Percentiles rank a stretch among this genome's conserved stretches.
phyloP scores from a whole-genome alignment of 2,329 filamentous ascomycete species.

The Aureobasidium mangrovei region DNA sequence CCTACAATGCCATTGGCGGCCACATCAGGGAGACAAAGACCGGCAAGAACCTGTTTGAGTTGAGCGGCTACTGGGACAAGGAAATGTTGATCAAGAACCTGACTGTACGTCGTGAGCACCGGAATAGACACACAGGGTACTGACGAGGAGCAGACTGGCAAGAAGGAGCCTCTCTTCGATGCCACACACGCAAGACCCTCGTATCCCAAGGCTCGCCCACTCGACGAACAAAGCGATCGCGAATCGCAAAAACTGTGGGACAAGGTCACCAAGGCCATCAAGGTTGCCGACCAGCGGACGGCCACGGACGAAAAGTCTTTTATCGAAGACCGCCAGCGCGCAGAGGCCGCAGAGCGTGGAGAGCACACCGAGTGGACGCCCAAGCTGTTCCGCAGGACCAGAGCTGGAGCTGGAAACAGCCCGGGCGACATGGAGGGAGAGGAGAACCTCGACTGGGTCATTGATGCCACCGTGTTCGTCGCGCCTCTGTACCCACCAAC shows the following conservation, averaged over 20 bases:
- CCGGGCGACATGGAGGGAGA: conserved; percentile 61
- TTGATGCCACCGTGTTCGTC: conserved; percentile 72
- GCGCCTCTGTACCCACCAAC: background rate
- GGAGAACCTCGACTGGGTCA: conserved; percentile 90
- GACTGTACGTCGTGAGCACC: conserved; percentile 53
- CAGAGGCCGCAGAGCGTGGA: conserved; percentile 71
- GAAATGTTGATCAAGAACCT: conserved; percentile 90
- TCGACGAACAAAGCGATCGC: conserved; percentile 78
- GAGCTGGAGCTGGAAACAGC: conserved; percentile 52
- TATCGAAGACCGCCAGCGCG: conserved; percentile 85
- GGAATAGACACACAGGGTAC: background rate
- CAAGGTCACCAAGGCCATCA: conserved; percentile 71
- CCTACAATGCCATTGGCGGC: conserved; percentile 92
- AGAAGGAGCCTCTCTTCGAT: conserved; percentile 85
- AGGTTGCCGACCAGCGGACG: conserved; percentile 72
- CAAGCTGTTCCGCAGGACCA: conserved; percentile 69
- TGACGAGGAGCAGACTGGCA: conserved; percentile 58
- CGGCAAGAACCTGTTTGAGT: conserved; percentile 79
- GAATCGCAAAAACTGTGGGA: conserved; percentile 88
- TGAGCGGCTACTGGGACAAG: conserved; percentile 87
- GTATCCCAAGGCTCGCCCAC: conserved; percentile 61
- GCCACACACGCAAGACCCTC: conserved; percentile 70
- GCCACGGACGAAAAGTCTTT: conserved; percentile 95
- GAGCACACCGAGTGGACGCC: conserved; percentile 84
- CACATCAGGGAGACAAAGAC: conserved; percentile 81